Evolutionary conservation across 2,329 filamentous ascomycete species (phyloP).

Genomic region (Fusarium buxicola): DNA sequence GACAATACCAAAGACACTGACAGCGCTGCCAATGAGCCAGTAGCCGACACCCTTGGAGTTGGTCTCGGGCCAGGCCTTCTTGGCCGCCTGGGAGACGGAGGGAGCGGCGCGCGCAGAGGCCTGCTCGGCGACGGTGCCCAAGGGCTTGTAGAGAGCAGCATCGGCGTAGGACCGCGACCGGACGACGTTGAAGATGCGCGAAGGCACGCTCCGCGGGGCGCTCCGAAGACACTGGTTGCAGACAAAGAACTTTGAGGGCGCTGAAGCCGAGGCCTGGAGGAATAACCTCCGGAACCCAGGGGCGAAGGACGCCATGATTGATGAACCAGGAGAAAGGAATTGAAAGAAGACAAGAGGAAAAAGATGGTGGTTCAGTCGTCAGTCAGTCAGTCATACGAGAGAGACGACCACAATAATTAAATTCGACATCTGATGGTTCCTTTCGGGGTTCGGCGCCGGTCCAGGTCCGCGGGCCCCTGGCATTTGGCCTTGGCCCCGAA

Average conservation of each 20-base stretch:
- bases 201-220: constrained; percentile 49
- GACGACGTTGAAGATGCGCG: constrained; percentile 55
- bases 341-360: constrained; percentile 6
- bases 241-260: constrained; percentile 55
- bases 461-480: constrained; percentile 19
- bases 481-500: constrained; percentile 9
- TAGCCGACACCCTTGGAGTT: constrained; percentile 84
- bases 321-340: no score
- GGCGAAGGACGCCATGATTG: constrained; percentile 56
- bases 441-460: constrained; percentile 35
- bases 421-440: constrained; percentile 37
- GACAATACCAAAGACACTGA: constrained; percentile 96
- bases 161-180: constrained; percentile 55
- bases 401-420: constrained; percentile 16
- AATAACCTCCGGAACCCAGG: constrained; percentile 57
- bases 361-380: constrained; percentile 14
- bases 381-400: constrained; percentile 38
- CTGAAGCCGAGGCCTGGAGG: constrained; percentile 49
- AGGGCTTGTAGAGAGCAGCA: constrained; percentile 47
- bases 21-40: constrained; percentile 92
- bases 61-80: constrained; percentile 66
- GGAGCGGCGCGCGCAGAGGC: constrained; percentile 40
- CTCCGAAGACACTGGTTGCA: constrained; percentile 63
- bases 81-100: constrained; percentile 43
- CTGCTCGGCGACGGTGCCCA: constrained; percentile 45